phyloP scores from a whole-genome alignment of 2,329 filamentous ascomycete genomes.

The Acrocalymma vagum region DNA sequence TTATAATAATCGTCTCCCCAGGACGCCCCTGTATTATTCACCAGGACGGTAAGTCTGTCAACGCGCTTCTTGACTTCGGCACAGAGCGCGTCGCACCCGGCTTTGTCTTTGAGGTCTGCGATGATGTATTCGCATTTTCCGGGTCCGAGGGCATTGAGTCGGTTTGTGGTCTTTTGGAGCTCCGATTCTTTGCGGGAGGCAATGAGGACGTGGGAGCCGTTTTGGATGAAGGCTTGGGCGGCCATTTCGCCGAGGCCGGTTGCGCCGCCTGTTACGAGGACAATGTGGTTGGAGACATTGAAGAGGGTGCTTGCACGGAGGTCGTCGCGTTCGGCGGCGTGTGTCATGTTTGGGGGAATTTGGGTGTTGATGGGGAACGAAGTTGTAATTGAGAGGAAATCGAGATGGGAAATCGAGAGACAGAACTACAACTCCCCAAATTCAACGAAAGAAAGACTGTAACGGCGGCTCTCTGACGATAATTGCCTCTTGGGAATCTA shows the following conservation, averaged over 20 bases:
- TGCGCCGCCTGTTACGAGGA: constrained; percentile 61
- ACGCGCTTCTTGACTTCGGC: constrained; percentile 57
- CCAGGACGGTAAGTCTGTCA: constrained; percentile 55
- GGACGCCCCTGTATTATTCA: constrained; percentile 63
- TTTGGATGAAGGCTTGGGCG: constrained; percentile 61
- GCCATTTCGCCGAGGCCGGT: constrained; percentile 64
- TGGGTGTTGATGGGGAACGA: too few relatives aligned
- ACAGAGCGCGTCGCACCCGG: constrained; percentile 58
- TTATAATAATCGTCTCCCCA: constrained; percentile 66
- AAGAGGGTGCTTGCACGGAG: constrained; percentile 45
- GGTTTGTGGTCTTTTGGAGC: constrained; percentile 54
- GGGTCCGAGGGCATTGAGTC: constrained; percentile 61
- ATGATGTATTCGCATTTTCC: constrained; percentile 61
- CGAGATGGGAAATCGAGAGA: too few relatives aligned
- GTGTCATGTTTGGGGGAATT: constrained; percentile 29
- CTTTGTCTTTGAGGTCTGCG: constrained; percentile 62
- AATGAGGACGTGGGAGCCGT: constrained; percentile 62
- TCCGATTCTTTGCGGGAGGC: constrained; percentile 62
- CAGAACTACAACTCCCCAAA: too few relatives aligned
- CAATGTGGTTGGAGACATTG: constrained; percentile 48
- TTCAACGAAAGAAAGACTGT: too few relatives aligned
- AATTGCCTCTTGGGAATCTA: too few relatives aligned
- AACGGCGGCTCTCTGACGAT: too few relatives aligned
- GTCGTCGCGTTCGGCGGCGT: constrained; percentile 41
- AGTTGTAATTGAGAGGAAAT: too few relatives aligned